A percentile compares a stretch with the other conserved stretches of the same genome.
Conservation (phyloP, 2,329 filamentous ascomycete species). For the Claviceps pusilla region DNA sequence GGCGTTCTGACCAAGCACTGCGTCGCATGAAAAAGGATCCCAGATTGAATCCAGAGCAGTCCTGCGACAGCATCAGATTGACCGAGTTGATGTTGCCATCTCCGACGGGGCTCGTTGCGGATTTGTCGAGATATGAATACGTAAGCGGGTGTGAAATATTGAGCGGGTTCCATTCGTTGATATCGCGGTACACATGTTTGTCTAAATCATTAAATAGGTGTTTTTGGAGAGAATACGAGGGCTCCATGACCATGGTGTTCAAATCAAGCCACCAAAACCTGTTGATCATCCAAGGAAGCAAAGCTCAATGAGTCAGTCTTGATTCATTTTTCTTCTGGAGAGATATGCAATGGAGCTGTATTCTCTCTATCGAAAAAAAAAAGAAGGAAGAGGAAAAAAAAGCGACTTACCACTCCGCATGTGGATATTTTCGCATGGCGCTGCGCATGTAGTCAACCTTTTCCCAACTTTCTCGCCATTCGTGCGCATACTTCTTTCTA, state of each 20-base stretch:
- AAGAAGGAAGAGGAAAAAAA: too few species aligned
- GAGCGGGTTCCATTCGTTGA: constrained; percentile 89
- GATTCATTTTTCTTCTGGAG: not conserved
- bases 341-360: not conserved
- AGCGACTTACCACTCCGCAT: constrained; percentile 73
- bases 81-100: constrained; percentile 67
- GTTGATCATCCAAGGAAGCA: constrained; percentile 20
- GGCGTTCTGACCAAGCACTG: constrained; percentile 74
- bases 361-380: too few species aligned
- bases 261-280: constrained; percentile 99
- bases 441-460: constrained; percentile 90
- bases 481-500: constrained; percentile 95
- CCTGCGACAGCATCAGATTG: constrained; percentile 78
- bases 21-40: constrained; percentile 87
- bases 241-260: constrained; percentile 97
- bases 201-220: constrained; percentile 77
- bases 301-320: not conserved
- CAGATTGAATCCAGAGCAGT: constrained; percentile 91
- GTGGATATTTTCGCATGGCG: constrained; percentile 80
- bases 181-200: constrained; percentile 74
- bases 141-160: constrained; percentile 78
- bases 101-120: constrained; percentile 56
- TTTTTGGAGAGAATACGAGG: constrained; percentile 70
- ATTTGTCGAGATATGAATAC: constrained; percentile 59
- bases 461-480: constrained; percentile 99